phyloP scores from a whole-genome alignment of 73 alveolate genomes.

The Tetrahymena malaccensis region DNA sequence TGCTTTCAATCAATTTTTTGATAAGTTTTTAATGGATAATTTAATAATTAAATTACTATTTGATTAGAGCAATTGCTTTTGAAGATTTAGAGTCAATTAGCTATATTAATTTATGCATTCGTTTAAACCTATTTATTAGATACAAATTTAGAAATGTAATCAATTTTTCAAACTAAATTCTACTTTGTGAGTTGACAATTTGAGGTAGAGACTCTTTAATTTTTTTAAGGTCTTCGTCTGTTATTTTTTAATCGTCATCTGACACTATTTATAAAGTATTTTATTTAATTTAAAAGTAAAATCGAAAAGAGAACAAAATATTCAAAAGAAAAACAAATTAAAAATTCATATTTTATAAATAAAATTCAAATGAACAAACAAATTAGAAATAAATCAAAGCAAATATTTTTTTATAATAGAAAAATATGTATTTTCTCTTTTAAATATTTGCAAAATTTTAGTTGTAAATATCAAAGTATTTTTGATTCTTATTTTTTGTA shows the following conservation, averaged over 20 bases:
- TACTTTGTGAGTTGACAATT: not conserved
- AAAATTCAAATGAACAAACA: not conserved
- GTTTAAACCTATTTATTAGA: not conserved
- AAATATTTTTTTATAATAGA: too few relatives aligned
- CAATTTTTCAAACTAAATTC: not conserved
- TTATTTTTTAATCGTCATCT: not conserved
- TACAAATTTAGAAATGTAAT: not conserved
- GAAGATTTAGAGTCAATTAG: not conserved
- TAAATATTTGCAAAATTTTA: too few relatives aligned
- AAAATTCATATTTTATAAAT: not conserved
- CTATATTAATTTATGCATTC: not conserved
- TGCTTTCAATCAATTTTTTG: too few relatives aligned
- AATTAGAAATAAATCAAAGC: not conserved
- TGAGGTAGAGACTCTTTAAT: not conserved
- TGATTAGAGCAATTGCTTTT: not conserved
- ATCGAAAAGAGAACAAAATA: not conserved
- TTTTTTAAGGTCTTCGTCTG: not conserved
- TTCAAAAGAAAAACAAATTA: not conserved
- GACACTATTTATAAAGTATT: not conserved
- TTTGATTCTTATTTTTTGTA: too few relatives aligned
- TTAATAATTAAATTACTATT: not conserved
- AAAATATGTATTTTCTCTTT: too few relatives aligned
- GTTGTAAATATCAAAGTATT: too few relatives aligned
- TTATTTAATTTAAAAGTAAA: not conserved
- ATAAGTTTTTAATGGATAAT: too few relatives aligned